These are phyloP conservation scores for Ceratobasidium sp. DNA, from an alignment of 1,284 basidiomycete genomes.

Conservation along the genomic window DNA sequence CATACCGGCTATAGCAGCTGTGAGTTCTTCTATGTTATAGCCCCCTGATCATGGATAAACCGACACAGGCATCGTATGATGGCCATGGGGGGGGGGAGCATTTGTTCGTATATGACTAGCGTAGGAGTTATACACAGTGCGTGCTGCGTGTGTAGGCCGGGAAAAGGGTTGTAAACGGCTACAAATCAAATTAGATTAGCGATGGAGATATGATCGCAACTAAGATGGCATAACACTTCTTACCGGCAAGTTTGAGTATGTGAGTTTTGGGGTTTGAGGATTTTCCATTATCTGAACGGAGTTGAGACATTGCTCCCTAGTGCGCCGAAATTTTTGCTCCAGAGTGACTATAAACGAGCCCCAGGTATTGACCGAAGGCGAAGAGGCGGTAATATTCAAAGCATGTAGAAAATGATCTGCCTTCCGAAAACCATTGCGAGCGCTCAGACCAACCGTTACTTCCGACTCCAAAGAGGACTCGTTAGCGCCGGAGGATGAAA, in stretches of 20 bases:
- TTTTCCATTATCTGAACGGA: background rate
- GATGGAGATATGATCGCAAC: no score
- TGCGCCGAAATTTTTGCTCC: background rate
- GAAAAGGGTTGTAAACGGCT: background rate
- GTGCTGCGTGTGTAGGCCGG: background rate
- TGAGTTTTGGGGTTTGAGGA: background rate
- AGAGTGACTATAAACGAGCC: background rate
- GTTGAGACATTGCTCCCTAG: background rate
- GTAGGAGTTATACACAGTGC: background rate
- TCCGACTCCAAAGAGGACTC: slow-evolving; percentile 9
- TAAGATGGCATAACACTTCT: background rate
- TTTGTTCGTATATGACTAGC: no score
- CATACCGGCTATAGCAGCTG: no score
- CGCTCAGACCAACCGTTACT: background rate
- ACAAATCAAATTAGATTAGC: background rate
- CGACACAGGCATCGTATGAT: no score
- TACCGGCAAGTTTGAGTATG: background rate
- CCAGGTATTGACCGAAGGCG: background rate
- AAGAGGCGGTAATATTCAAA: background rate
- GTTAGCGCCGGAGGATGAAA: background rate
- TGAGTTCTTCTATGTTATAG: no score
- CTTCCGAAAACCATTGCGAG: background rate
- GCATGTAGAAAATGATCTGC: slow-evolving; percentile 23
- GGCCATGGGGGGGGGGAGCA: no score
- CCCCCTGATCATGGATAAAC: no score